phyloP scores from a whole-genome alignment of 2,329 filamentous ascomycete species.

The Ilyonectria robusta region DNA sequence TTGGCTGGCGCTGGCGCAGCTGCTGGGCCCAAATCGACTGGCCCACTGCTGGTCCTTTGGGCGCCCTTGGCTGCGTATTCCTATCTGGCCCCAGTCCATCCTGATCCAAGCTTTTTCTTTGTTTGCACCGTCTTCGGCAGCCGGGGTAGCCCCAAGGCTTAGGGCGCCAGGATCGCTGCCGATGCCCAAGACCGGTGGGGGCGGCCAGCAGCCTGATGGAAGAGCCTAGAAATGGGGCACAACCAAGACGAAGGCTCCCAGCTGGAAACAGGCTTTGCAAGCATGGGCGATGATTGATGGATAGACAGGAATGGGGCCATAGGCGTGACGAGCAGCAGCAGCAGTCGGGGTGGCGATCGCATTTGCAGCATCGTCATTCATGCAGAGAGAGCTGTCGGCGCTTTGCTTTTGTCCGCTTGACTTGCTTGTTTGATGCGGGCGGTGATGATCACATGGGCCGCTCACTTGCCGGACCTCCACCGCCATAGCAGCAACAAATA shows the following conservation, averaged over 20 bases:
- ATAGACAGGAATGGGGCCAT: constrained; percentile 1
- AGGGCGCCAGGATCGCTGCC: constrained; percentile 39
- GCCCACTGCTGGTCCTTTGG: constrained; percentile 28
- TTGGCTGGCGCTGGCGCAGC: constrained; percentile 42
- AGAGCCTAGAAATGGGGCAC: constrained; percentile 37
- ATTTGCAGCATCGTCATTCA: constrained; percentile 38
- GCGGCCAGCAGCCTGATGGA: constrained; percentile 37
- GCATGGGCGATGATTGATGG: constrained; percentile 27
- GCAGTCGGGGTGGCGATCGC: constrained; percentile 24
- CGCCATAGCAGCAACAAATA: constrained; percentile 37
- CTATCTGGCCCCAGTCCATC: constrained; percentile 16
- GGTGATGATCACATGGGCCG: constrained; percentile 44
- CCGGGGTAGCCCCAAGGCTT: constrained; percentile 30
- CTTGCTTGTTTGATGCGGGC: constrained; percentile 36
- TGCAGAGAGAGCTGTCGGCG: constrained; percentile 39
- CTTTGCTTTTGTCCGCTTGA: constrained; percentile 37
- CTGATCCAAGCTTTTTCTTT: constrained; percentile 20
- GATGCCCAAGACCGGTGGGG: constrained; percentile 39
- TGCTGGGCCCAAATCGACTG: constrained; percentile 36
- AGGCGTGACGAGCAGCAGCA: constrained; percentile 12
- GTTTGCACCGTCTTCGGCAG: constrained; percentile 16
- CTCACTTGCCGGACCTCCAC: constrained; percentile 41
- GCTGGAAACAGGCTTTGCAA: constrained; percentile 21
- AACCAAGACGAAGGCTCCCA: constrained; percentile 1
- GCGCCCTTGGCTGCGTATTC: constrained; percentile 21